These are phyloP conservation scores for Arthrobotrys iridis DNA, from an alignment of 2,329 filamentous ascomycete genomes.

Conservation along the genomic window DNA sequence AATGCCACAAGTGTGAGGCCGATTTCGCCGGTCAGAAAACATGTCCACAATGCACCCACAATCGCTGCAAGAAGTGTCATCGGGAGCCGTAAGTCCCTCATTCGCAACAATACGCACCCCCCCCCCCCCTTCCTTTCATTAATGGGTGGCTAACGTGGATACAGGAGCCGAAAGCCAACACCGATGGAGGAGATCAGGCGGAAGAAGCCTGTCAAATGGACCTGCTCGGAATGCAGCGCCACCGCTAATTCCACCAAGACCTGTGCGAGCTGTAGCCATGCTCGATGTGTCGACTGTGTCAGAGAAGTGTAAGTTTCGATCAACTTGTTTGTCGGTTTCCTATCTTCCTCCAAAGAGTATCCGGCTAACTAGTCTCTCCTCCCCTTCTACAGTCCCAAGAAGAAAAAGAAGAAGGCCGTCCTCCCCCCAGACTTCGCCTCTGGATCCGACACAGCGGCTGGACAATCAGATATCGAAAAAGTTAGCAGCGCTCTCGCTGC, in stretches of 20 bases:
- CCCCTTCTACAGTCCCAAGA: conserved; percentile 23
- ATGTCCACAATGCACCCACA: conserved; percentile 76
- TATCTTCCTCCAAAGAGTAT: neutral
- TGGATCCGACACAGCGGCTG: conserved; percentile 16
- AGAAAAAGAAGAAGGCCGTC: conserved; percentile 48
- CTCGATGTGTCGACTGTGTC: conserved; percentile 40
- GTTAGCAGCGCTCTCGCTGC: conserved; percentile 43
- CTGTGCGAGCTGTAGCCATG: conserved; percentile 35
- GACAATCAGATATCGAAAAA: conserved; percentile 35
- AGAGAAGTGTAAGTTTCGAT: conserved; percentile 39
- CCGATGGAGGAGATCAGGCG: conserved; percentile 32
- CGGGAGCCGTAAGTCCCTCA: conserved; percentile 75
- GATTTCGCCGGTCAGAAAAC: conserved; percentile 71
- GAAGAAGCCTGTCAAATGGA: conserved; percentile 47
- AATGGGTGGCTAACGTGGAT: neutral
- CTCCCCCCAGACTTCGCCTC: conserved; percentile 9
- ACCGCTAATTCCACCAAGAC: conserved; percentile 29
- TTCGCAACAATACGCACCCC: neutral
- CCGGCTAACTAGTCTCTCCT: neutral
- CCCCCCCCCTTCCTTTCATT: neutral
- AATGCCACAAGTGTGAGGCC: conserved; percentile 77
- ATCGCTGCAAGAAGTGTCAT: conserved; percentile 81
- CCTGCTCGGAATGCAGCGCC: conserved; percentile 34
- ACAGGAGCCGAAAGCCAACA: conserved; percentile 33
- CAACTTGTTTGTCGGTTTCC: neutral